A percentile compares a stretch with the other conserved stretches of the same genome.
phyloP scores from a whole-genome alignment of 1,139 yeast species.

The Hansenula lynferdii region DNA sequence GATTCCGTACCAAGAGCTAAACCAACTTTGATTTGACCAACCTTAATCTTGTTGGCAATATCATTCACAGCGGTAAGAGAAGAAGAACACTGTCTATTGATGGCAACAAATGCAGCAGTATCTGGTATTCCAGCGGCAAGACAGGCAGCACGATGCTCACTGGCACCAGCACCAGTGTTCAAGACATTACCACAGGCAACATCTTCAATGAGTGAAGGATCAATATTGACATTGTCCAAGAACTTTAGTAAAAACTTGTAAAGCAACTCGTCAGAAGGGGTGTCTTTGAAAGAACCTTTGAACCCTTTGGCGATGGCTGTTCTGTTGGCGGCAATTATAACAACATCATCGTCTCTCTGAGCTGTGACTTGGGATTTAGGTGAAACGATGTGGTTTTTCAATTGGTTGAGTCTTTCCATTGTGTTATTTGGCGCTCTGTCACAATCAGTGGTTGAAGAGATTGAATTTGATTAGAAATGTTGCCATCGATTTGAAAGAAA shows the following conservation, averaged over 20 bases:
- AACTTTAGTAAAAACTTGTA: constrained; percentile 59
- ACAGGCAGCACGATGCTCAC: constrained; percentile 84
- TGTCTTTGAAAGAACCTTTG: constrained; percentile 74
- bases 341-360: constrained; percentile 81
- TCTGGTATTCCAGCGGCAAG: constrained; percentile 71
- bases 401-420: constrained; percentile 60
- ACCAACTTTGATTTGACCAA: constrained; percentile 89
- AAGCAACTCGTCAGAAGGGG: constrained; percentile 70
- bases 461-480: no score
- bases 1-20: constrained; percentile 91
- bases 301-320: constrained; percentile 87
- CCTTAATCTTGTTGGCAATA: constrained; percentile 79
- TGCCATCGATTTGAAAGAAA: no score
- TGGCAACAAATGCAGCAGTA: constrained; percentile 69
- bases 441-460: no score
- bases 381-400: constrained; percentile 51
- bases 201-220: constrained; percentile 67
- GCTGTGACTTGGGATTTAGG: constrained; percentile 16
- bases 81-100: constrained; percentile 93
- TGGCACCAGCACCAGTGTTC: constrained; percentile 88
- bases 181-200: constrained; percentile 86
- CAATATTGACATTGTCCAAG: constrained; percentile 50
- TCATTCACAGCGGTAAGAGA: constrained; percentile 89
- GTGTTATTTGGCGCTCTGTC: no score
- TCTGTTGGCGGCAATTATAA: constrained; percentile 82